phyloP scores from a whole-genome alignment of 176 grass and related monocot genomes.

The Aegilops umbellulata region DNA sequence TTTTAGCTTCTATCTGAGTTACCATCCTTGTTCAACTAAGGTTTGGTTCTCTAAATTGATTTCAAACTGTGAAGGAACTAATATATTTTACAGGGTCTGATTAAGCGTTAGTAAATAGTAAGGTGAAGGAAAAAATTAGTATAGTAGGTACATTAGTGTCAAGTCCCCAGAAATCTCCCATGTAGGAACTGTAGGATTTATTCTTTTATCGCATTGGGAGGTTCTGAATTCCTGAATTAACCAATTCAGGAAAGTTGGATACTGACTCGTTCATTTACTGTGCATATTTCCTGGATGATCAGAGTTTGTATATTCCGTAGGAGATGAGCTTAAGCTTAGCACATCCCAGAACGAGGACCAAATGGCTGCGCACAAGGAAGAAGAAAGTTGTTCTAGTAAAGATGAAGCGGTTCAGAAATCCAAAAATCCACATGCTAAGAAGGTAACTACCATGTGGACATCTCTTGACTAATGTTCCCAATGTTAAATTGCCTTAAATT shows the following conservation, averaged over 20 bases:
- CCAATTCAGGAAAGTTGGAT: not conserved
- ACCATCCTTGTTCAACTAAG: not conserved
- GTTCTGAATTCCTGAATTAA: not conserved
- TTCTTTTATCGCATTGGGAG: not conserved
- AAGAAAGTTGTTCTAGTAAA: slow-evolving; percentile 28
- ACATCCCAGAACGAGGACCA: slow-evolving; percentile 3
- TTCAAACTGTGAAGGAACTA: not conserved
- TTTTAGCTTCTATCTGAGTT: not conserved
- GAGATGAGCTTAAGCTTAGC: slow-evolving; percentile 32
- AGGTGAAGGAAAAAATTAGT: not conserved
- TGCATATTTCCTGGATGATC: slow-evolving; percentile 9
- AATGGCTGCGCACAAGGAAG: slow-evolving; percentile 8
- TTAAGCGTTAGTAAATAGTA: not conserved
- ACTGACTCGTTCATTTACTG: not conserved
- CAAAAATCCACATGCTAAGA: slow-evolving; percentile 31
- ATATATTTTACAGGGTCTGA: not conserved
- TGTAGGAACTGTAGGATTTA: not conserved
- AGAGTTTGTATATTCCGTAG: slow-evolving; percentile 3
- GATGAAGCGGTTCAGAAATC: slow-evolving; percentile 16
- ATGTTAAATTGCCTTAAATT: not conserved
- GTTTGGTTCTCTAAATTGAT: not conserved
- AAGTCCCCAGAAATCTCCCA: not conserved
- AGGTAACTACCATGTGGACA: slow-evolving; percentile 23
- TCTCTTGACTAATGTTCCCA: not conserved
- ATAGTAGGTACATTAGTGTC: not conserved